These are phyloP conservation scores for Buxus sempervirens DNA, from an alignment of 164 flowering plant genomes.

Conservation along the genomic window DNA sequence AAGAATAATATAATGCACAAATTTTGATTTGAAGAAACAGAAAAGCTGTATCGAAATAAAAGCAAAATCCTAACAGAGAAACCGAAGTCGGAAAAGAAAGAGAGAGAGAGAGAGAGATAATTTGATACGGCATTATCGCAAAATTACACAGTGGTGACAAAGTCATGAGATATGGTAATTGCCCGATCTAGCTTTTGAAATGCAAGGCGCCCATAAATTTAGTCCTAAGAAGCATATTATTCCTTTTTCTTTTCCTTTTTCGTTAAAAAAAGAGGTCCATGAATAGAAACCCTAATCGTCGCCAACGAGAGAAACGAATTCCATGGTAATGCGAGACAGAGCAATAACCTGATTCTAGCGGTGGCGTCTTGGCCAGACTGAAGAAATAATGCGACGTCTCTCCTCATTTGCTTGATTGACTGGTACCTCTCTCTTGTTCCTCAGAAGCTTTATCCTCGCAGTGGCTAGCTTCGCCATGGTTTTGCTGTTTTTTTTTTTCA, in stretches of 20 bases:
- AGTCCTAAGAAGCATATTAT: neutral
- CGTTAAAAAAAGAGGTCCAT: neutral
- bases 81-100: too few species aligned
- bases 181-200: too few species aligned
- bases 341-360: neutral
- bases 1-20: too few species aligned
- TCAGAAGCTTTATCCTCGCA: constrained; percentile 89
- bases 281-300: neutral
- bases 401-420: constrained; percentile 56
- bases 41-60: too few species aligned
- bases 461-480: constrained; percentile 84
- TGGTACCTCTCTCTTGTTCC: constrained; percentile 82
- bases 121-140: too few species aligned
- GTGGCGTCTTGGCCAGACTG: neutral
- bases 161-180: too few species aligned
- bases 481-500: constrained; percentile 53
- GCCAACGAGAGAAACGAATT: neutral
- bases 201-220: too few species aligned
- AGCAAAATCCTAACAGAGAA: too few species aligned
- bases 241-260: too few species aligned
- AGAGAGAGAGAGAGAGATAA: too few species aligned
- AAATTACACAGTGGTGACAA: too few species aligned
- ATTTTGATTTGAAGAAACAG: too few species aligned
- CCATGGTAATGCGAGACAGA: neutral
- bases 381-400: neutral